Evolutionary conservation across 148 eudicot species (phyloP), one percentile per base, ranked within the genome.

Genomic region (Vaccinium myrtillus): DNA sequence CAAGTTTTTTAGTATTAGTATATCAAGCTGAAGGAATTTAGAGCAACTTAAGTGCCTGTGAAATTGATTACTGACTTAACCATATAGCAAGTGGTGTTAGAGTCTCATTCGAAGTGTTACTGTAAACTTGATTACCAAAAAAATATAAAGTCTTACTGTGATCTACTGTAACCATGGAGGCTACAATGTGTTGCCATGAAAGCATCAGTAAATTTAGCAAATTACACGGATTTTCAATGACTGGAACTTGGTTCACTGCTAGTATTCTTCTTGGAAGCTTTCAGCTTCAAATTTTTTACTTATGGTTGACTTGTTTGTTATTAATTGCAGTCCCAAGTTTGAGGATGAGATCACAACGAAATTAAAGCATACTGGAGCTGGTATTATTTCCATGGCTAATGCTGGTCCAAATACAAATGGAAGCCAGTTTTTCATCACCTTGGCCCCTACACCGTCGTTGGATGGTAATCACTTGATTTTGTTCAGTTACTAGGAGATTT

Each of bases 361-460:
- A 85, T 87, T 96, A 88, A 96, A 93, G 92, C 99, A 96, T 84
- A 93, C 98, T 32, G 99, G 99, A 79, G 98, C 99, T 87, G 98
- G 99, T 56, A 93, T 96, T 83, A 75, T 96, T 77, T 94, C 98
- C 77, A 93, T 96, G 99, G 99, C 99, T 58, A 96, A 96, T 92
- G 99, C 98, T 86, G 98, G 98, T 84, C 98, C 98, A 43, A 90
- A 95, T 90, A 95, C 98, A 55, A 95, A 95, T 87, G 98, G 98
- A 86, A 95, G 98, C 89, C 98, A 95, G 89, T 95, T 95, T 83
- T 95, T 95, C 48, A 92, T 95, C 50, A 92, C 96, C 83, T 88
- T 95, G 86, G 95, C 96, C 74, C 98, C 98, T 19, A 89, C 94
- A 21, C 97, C 92, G 43, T 91, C 98, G 36, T 91, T 96, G 27